Conservation (phyloP, 192 early-diverging fungal species). For the Coemansia sp. region DNA sequence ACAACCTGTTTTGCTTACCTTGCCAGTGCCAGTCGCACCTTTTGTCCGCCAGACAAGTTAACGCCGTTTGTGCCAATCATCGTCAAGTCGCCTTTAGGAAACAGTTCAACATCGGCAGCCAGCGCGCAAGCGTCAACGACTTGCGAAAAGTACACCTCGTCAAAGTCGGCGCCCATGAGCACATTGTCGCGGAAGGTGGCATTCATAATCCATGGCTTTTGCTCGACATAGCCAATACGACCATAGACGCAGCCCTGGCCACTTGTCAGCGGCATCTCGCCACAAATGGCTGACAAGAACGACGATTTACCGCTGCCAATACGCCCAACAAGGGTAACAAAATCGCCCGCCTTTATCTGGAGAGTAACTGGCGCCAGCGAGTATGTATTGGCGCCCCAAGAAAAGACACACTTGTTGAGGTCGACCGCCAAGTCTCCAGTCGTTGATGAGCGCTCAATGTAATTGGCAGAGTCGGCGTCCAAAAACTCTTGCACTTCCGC, state of each 20-base stretch:
- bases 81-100: conserved; percentile 49
- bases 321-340: conserved; percentile 78
- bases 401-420: conserved; percentile 28
- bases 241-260: conserved; percentile 74
- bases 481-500: conserved; percentile 13
- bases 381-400: conserved; percentile 39
- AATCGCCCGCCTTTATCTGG: conserved; percentile 64
- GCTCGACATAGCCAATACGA: conserved; percentile 47
- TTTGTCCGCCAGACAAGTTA: conserved; percentile 66
- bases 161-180: conserved; percentile 12
- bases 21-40: conserved; percentile 65
- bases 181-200: conserved; percentile 51
- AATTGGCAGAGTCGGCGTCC: neutral
- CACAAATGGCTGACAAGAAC: conserved; percentile 67
- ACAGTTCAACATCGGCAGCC: conserved; percentile 20
- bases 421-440: conserved; percentile 6
- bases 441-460: neutral
- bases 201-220: conserved; percentile 47
- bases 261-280: conserved; percentile 78
- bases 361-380: conserved; percentile 64
- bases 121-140: conserved; percentile 42
- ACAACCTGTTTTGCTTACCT: conserved; percentile 18
- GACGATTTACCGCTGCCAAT: conserved; percentile 78
- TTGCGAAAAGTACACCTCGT: conserved; percentile 22
- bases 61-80: conserved; percentile 61